phyloP scores from a whole-genome alignment of 257 asterid genomes.

The Ligustrum vulgare region DNA sequence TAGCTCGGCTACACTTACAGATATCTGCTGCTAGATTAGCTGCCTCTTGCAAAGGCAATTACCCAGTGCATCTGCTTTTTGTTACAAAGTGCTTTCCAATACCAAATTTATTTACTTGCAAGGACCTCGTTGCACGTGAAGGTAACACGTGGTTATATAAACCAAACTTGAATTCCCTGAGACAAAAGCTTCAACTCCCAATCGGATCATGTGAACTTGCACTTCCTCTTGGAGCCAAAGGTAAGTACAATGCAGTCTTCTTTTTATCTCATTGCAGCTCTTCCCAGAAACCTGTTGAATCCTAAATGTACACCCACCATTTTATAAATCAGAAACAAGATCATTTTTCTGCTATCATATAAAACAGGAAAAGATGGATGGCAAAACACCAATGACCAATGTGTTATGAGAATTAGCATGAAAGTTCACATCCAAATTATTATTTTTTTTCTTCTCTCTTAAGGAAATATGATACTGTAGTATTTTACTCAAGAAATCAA shows the following conservation, averaged over 20 bases:
- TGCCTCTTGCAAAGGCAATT: slow-evolving; percentile 52
- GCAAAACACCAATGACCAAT: no score
- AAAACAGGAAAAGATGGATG: no score
- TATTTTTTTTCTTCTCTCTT: not conserved
- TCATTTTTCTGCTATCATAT: not conserved
- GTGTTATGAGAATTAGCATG: no score
- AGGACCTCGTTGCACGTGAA: slow-evolving; percentile 48
- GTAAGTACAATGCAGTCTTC: slow-evolving; percentile 27
- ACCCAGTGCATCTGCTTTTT: slow-evolving; percentile 56
- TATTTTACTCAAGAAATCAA: not conserved
- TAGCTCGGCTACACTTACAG: slow-evolving; percentile 77
- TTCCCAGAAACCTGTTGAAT: no score
- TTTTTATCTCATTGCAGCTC: not conserved
- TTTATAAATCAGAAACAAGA: no score
- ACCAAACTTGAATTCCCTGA: slow-evolving; percentile 43
- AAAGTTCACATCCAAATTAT: no score
- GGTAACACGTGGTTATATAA: slow-evolving; percentile 68
- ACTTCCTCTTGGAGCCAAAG: slow-evolving; percentile 65
- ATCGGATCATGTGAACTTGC: slow-evolving; percentile 91
- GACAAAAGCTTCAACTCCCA: slow-evolving; percentile 72
- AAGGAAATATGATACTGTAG: not conserved
- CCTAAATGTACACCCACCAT: no score
- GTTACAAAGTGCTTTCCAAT: slow-evolving; percentile 64
- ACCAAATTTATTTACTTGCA: slow-evolving; percentile 66
- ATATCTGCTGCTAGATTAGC: slow-evolving; percentile 67